A percentile compares a stretch with the other conserved stretches of the same genome.
Conservation (phyloP, 2,329 filamentous ascomycete genomes). For the Stagonosporopsis chrysanthemi region DNA sequence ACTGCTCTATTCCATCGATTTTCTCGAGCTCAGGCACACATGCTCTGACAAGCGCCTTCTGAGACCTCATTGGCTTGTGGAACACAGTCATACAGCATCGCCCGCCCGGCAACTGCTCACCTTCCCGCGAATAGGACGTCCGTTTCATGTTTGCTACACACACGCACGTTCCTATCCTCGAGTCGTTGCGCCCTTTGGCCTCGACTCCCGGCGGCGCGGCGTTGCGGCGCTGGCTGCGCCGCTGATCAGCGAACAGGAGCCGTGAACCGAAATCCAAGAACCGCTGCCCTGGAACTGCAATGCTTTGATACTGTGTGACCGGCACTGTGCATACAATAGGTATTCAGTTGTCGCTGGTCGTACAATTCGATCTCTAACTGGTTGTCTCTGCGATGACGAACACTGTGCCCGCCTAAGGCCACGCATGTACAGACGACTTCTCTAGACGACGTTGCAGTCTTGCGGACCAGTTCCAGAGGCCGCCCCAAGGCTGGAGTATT, state of each 20-base stretch:
- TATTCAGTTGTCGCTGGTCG: constrained; percentile 34
- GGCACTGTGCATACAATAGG: constrained; percentile 4
- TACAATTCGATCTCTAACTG: constrained; percentile 24
- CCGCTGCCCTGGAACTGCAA: constrained; percentile 14
- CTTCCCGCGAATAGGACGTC: constrained; percentile 30
- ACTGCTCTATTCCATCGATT: constrained; percentile 12
- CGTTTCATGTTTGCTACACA: constrained; percentile 28
- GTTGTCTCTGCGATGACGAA: constrained; percentile 22
- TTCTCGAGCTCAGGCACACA: constrained; percentile 11
- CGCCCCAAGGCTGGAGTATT: constrained; percentile 24
- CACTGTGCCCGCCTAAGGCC: constrained; percentile 21
- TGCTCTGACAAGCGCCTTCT: constrained; percentile 21
- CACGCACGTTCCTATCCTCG: constrained; percentile 27
- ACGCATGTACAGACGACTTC: constrained; percentile 18
- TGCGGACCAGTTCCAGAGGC: constrained; percentile 26
- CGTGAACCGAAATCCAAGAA: constrained; percentile 10
- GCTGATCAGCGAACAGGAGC: constrained; percentile 30
- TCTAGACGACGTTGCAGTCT: constrained; percentile 37
- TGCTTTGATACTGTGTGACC: constrained; percentile 9
- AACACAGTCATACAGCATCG: constrained; percentile 46
- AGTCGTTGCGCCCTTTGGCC: constrained; percentile 20
- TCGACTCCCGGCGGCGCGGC: constrained; percentile 15
- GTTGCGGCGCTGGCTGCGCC: constrained; percentile 31
- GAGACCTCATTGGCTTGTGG: constrained; percentile 28
- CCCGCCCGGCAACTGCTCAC: constrained; percentile 17